These are phyloP conservation scores for Beauveria varroae DNA, from an alignment of 2,329 filamentous ascomycete species.

Conservation along the genomic window DNA sequence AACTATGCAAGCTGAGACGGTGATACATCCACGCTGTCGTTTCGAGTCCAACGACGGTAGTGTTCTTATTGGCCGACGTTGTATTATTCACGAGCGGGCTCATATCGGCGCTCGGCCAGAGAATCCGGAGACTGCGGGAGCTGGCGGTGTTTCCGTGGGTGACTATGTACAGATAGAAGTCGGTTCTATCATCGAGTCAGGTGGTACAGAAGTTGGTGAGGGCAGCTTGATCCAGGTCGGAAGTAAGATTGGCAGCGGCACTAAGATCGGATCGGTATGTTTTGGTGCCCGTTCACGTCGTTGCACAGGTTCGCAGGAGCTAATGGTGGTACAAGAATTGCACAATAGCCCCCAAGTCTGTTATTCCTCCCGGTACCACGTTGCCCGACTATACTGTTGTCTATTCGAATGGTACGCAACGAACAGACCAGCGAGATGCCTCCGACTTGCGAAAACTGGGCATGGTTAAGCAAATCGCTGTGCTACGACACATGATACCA, in stretches of 20 bases:
- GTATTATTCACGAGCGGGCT: slow-evolving; percentile 69
- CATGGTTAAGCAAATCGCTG: slow-evolving; percentile 60
- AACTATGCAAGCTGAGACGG: slow-evolving; percentile 65
- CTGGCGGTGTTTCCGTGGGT: slow-evolving; percentile 47
- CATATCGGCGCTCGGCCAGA: slow-evolving; percentile 41
- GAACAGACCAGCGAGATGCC: slow-evolving; percentile 52
- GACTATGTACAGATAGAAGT: slow-evolving; percentile 58
- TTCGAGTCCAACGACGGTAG: slow-evolving; percentile 73
- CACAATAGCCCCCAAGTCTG: slow-evolving; percentile 59
- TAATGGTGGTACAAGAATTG: slow-evolving; percentile 47
- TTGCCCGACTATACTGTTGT: slow-evolving; percentile 63
- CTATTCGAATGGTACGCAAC: slow-evolving; percentile 54
- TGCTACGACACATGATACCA: slow-evolving; percentile 58
- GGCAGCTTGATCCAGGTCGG: slow-evolving; percentile 54
- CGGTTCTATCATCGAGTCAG: slow-evolving; percentile 52
- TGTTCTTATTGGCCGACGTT: slow-evolving; percentile 72
- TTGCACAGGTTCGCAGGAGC: slow-evolving; percentile 10
- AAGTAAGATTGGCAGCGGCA: slow-evolving; percentile 50
- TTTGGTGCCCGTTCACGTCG: slow-evolving; percentile 17
- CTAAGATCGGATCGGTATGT: slow-evolving; percentile 54
- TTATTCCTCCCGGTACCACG: slow-evolving; percentile 47
- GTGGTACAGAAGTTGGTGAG: slow-evolving; percentile 54
- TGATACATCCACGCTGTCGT: slow-evolving; percentile 80
- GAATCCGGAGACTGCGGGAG: slow-evolving; percentile 17
- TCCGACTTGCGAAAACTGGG: slow-evolving; percentile 56